Percentiles rank a stretch among this genome's conserved stretches.
Evolutionary conservation across 2,329 filamentous ascomycete genomes (phyloP).

Genomic region (Diplodia scrobiculata): DNA sequence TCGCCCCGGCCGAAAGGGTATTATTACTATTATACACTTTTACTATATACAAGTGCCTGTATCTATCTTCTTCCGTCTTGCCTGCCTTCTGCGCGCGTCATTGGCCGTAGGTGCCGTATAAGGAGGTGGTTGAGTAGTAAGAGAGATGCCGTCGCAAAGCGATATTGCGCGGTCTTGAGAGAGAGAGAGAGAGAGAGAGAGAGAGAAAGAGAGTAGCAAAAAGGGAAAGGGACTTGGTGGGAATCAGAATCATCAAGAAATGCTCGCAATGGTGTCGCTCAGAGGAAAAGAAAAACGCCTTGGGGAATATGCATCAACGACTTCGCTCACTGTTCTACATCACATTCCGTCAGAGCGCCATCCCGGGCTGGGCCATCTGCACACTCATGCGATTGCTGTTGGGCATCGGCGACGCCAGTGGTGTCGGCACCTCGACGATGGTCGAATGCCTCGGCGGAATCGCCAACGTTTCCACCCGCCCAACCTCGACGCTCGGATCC

Average conservation of each 20-base stretch:
- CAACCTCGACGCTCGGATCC: constrained; percentile 30
- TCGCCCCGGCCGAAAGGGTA: constrained; percentile 1
- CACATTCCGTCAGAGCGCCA: neutral
- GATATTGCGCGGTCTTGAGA: neutral
- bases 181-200: too few relatives aligned
- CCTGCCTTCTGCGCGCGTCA: neutral
- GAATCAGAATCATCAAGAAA: constrained; percentile 15
- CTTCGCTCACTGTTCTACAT: neutral
- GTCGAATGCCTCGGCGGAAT: constrained; percentile 34
- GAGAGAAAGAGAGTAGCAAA: neutral
- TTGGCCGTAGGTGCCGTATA: neutral
- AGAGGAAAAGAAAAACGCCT: constrained; percentile 2
- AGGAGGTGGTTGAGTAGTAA: neutral
- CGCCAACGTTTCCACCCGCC: constrained; percentile 32
- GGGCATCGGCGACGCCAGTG: constrained; percentile 24
- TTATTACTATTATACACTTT: constrained; percentile 25
- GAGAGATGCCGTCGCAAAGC: constrained; percentile 1
- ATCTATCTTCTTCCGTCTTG: neutral
- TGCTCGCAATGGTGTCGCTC: constrained; percentile 4
- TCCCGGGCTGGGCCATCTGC: neutral
- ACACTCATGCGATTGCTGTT: neutral
- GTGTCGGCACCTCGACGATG: constrained; percentile 39
- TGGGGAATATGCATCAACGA: constrained; percentile 15
- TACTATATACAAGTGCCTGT: constrained; percentile 12
- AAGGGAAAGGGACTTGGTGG: constrained; percentile 3